Conservation (phyloP, 2,329 filamentous ascomycete species). For the Aureobasidium zeae region DNA sequence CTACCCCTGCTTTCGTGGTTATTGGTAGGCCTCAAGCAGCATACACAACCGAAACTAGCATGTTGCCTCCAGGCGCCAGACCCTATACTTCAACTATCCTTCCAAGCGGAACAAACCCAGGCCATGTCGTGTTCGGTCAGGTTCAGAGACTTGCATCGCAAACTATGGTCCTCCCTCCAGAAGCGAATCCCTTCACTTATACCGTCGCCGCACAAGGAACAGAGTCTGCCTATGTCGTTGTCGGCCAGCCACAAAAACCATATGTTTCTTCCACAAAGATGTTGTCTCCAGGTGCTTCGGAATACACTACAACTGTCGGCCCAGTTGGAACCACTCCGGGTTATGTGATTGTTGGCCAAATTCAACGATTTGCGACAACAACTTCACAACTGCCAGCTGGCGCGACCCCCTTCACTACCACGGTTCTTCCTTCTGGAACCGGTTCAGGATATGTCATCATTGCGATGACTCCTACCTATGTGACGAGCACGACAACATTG, state of each 20-base stretch:
- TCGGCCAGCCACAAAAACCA: not conserved
- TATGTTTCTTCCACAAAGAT: not conserved
- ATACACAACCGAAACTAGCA: not conserved
- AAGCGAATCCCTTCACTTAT: not conserved
- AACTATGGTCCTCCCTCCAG: not conserved
- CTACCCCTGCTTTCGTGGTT: not conserved
- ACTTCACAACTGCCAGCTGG: not conserved
- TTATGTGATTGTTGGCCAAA: not conserved
- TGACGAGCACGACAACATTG: not conserved
- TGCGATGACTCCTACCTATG: not conserved
- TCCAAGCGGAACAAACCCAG: conserved; percentile 1
- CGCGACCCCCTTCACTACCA: not conserved
- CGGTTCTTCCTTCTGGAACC: not conserved
- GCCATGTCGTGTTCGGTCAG: not conserved
- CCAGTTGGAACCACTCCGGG: not conserved
- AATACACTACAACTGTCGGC: not conserved
- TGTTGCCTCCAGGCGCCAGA: not conserved
- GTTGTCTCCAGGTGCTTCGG: not conserved
- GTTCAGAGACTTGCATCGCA: not conserved
- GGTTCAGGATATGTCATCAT: not conserved
- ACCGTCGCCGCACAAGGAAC: not conserved
- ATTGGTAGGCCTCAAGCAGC: not conserved
- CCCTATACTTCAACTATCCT: conserved; percentile 1
- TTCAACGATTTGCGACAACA: conserved; percentile 1
- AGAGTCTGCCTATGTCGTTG: not conserved